Evolutionary conservation across 2,329 filamentous ascomycete genomes (phyloP).

Genomic region (Teratosphaeria nubilosa): DNA sequence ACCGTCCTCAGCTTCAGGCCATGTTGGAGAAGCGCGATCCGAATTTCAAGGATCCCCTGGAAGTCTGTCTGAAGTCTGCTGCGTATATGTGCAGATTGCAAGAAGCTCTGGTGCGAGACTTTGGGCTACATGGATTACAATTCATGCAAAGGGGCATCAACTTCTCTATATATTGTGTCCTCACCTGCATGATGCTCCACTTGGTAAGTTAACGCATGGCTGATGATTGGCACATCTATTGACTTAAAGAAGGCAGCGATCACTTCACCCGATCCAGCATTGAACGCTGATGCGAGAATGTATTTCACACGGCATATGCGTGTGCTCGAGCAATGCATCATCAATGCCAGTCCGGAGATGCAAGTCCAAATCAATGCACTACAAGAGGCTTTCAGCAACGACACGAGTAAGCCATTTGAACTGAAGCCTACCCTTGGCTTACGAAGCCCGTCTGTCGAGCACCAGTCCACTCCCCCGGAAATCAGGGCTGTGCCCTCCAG

Average conservation of each 20-base stretch:
- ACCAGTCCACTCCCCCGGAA: conserved; percentile 8
- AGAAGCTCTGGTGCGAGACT: conserved; percentile 68
- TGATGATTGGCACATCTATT: background rate
- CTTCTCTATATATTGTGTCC: conserved; percentile 84
- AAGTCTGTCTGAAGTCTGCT: conserved; percentile 72
- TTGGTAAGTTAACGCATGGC: conserved; percentile 53
- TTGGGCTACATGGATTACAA: conserved; percentile 68
- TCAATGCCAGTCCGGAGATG: conserved; percentile 75
- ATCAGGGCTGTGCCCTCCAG: conserved; percentile 5
- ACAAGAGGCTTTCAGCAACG: conserved; percentile 81
- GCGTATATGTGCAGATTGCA: conserved; percentile 79
- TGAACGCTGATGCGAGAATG: conserved; percentile 73
- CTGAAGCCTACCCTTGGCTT: conserved; percentile 65
- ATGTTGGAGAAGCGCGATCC: conserved; percentile 69
- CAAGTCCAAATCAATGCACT: conserved; percentile 82
- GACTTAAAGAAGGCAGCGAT: conserved; percentile 57
- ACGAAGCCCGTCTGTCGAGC: conserved; percentile 56
- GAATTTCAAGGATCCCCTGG: conserved; percentile 80
- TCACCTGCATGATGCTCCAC: conserved; percentile 88
- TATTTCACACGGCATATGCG: conserved; percentile 94
- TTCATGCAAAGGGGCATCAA: conserved; percentile 93
- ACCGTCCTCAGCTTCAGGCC: conserved; percentile 68
- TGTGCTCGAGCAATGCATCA: conserved; percentile 75
- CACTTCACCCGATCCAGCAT: conserved; percentile 81
- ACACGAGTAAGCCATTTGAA: conserved; percentile 74